phyloP scores from a whole-genome alignment of 257 asterid species.

The Rubia yunnanensis region DNA sequence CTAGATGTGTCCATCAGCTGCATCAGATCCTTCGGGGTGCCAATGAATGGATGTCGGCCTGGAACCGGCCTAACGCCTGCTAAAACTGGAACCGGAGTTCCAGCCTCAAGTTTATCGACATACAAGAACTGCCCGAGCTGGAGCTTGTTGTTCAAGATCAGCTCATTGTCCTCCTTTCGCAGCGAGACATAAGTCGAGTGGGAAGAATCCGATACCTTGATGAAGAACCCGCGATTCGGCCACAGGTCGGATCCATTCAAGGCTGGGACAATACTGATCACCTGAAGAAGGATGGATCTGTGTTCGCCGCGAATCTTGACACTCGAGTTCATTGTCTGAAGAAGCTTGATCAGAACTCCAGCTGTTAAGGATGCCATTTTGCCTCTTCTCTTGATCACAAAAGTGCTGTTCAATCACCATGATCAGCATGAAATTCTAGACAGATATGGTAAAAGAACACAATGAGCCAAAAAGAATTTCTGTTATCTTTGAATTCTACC shows the following conservation, averaged over 20 bases:
- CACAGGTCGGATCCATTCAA: conserved; percentile 59
- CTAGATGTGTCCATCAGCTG: conserved; percentile 49
- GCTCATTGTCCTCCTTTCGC: conserved; percentile 56
- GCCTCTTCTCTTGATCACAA: too few relatives aligned
- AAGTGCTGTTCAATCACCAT: too few relatives aligned
- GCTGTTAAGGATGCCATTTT: conserved; percentile 71
- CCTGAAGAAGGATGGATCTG: conserved; percentile 61
- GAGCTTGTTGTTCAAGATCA: conserved; percentile 66
- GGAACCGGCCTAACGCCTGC: conserved; percentile 71
- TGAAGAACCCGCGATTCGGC: conserved; percentile 80
- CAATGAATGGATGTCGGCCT: conserved; percentile 68
- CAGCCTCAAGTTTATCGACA: conserved; percentile 62
- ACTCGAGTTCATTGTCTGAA: conserved; percentile 56
- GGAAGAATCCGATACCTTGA: conserved; percentile 86
- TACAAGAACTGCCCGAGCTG: conserved; percentile 78
- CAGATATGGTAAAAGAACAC: too few relatives aligned
- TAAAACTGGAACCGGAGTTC: conserved; percentile 60
- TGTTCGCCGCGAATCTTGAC: conserved; percentile 62
- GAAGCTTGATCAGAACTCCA: conserved; percentile 76
- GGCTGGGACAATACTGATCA: conserved; percentile 82
- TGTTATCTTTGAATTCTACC: background rate
- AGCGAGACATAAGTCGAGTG: conserved; percentile 73
- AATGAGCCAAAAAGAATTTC: background rate
- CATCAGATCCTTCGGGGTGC: conserved; percentile 86
- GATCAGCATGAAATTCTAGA: too few relatives aligned